Percentiles rank a stretch among this genome's conserved stretches.
These are phyloP conservation scores for Aurantiochytrium sp. DNA, from an alignment of 108 stramenopile genomes.

Conservation along the genomic window DNA sequence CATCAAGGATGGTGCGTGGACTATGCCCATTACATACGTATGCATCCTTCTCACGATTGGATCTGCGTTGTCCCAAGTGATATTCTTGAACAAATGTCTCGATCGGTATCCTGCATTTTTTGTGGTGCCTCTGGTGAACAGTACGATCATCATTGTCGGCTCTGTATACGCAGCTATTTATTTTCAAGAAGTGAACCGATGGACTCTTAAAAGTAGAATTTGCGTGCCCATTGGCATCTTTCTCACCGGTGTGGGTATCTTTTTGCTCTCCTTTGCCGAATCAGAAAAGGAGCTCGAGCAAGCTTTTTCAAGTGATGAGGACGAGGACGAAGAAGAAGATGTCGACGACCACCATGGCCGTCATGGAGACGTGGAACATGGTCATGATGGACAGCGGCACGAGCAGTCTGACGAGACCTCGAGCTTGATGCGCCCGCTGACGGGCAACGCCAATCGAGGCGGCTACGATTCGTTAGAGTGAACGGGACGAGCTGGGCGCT, in stretches of 20 bases:
- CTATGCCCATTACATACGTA: background rate
- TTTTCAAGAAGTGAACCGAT: background rate
- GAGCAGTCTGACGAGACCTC: no score
- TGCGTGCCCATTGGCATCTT: background rate
- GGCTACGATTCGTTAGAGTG: no score
- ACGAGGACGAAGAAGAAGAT: background rate
- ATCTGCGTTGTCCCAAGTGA: background rate
- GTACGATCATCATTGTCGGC: background rate
- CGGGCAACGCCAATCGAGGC: no score
- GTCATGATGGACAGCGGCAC: no score
- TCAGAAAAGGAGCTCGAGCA: background rate
- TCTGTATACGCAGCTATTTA: background rate
- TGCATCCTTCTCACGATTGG: background rate
- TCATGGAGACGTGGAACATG: no score
- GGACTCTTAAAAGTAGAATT: background rate
- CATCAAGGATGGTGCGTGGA: background rate
- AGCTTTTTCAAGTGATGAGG: background rate
- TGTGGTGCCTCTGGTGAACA: background rate
- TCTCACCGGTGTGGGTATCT: background rate
- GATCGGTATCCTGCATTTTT: background rate
- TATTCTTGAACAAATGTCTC: background rate
- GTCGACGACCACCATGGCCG: background rate
- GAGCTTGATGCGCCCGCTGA: no score
- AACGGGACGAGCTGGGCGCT: no score
- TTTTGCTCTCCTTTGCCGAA: background rate